Evolutionary conservation across 257 asterid genomes (phyloP).

Genomic region (Solanum tacnaense): DNA sequence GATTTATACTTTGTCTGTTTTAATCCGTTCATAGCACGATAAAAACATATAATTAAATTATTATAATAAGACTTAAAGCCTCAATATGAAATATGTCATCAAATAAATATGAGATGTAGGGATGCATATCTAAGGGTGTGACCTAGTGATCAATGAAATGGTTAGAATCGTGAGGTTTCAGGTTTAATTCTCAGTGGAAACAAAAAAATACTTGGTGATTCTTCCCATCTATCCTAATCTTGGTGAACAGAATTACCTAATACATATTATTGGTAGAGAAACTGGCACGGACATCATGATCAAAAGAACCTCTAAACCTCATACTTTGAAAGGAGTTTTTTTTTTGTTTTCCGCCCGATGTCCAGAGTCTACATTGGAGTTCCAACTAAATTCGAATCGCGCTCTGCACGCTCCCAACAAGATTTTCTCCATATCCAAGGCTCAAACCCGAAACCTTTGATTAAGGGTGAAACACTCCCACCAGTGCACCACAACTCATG

Average conservation of each 20-base stretch:
- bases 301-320: neutral
- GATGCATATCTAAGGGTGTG: neutral
- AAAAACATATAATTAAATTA: neutral
- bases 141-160: neutral
- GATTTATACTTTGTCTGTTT: neutral
- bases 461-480: no score
- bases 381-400: no score
- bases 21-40: neutral
- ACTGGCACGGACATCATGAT: neutral
- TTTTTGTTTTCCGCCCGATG: no score
- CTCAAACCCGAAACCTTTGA: no score
- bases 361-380: no score
- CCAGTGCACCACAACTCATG: no score
- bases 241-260: no score
- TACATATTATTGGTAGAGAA: no score
- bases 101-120: neutral
- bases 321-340: neutral
- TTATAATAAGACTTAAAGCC: neutral
- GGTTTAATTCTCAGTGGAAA: no score
- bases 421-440: no score
- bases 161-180: neutral
- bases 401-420: no score
- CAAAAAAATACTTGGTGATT: no score
- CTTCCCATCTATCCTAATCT: fast-evolving
- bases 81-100: neutral